A percentile compares a stretch with the other conserved stretches of the same genome.
Evolutionary conservation across 2,329 filamentous ascomycete species (phyloP).

Genomic region (Cladosporium sphaerospermum): DNA sequence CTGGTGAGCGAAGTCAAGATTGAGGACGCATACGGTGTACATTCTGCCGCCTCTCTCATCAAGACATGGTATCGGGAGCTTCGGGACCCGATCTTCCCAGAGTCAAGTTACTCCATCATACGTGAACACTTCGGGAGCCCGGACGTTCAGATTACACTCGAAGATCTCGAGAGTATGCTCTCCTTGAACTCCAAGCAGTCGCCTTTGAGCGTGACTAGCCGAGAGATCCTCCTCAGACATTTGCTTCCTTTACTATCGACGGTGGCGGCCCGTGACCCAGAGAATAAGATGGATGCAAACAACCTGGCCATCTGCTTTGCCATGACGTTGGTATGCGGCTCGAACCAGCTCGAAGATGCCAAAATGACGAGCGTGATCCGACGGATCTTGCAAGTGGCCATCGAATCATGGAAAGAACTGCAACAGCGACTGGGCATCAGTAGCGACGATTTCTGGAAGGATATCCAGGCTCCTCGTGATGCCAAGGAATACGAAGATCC

Average conservation of each 20-base stretch:
- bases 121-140: slow-evolving; percentile 38
- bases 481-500: slow-evolving; percentile 45
- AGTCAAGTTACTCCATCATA: slow-evolving; percentile 42
- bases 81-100: slow-evolving; percentile 46
- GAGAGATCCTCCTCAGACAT: slow-evolving; percentile 45
- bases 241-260: slow-evolving; percentile 46
- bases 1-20: slow-evolving; percentile 41
- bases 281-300: slow-evolving; percentile 51
- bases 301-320: slow-evolving; percentile 51
- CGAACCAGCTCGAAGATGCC: slow-evolving; percentile 50
- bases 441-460: slow-evolving; percentile 31
- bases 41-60: slow-evolving; percentile 48
- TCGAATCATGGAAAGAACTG: slow-evolving; percentile 41
- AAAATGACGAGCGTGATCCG: slow-evolving; percentile 48
- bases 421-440: slow-evolving; percentile 37
- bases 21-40: slow-evolving; percentile 48
- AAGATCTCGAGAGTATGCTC: slow-evolving; percentile 41
- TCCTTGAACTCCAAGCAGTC: slow-evolving; percentile 42
- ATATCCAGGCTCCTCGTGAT: slow-evolving; percentile 36
- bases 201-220: slow-evolving; percentile 39
- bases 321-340: slow-evolving; percentile 46
- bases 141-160: slow-evolving; percentile 33
- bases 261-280: slow-evolving; percentile 39
- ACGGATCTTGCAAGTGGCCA: slow-evolving; percentile 43
- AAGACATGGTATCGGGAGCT: slow-evolving; percentile 52